Evolutionary conservation across 1,139 yeast species (phyloP).

Genomic region (Blastobotrys illinoisensis): DNA sequence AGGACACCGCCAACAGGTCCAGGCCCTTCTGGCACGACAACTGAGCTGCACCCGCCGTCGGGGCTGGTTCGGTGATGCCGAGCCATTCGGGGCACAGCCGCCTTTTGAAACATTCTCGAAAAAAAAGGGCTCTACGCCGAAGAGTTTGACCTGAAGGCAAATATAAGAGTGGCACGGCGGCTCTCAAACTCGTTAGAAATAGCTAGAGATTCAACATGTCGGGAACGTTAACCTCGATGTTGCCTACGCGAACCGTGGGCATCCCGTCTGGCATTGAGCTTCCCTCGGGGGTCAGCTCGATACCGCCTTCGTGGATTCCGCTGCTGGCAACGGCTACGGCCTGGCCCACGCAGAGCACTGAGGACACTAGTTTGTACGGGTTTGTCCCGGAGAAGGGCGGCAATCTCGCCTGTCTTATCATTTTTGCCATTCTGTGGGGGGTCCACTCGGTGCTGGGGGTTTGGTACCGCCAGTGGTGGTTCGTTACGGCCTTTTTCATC

Average conservation of each 20-base stretch:
- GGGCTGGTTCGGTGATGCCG: not conserved
- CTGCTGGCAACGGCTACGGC: not conserved
- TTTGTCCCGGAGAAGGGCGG: slow-evolving; percentile 41
- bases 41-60: not conserved
- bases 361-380: slow-evolving; percentile 33
- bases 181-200: no score
- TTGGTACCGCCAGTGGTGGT: slow-evolving; percentile 67
- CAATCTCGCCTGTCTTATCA: slow-evolving; percentile 45
- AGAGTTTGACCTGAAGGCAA: not conserved
- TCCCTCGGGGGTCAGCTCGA: not conserved
- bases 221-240: not conserved
- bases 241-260: not conserved
- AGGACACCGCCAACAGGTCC: not conserved
- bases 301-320: not conserved
- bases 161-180: not conserved
- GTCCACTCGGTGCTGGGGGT: slow-evolving; percentile 40
- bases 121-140: not conserved
- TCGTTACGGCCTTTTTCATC: slow-evolving; percentile 52
- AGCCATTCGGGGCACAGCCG: not conserved
- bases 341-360: not conserved
- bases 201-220: not conserved
- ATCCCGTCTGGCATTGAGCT: not conserved
- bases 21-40: not conserved
- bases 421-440: slow-evolving; percentile 42
- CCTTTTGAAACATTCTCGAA: not conserved